Base-by-base conservation (phyloP, 306 rosid species). In the Hippophae gyantsensis region DNA sequence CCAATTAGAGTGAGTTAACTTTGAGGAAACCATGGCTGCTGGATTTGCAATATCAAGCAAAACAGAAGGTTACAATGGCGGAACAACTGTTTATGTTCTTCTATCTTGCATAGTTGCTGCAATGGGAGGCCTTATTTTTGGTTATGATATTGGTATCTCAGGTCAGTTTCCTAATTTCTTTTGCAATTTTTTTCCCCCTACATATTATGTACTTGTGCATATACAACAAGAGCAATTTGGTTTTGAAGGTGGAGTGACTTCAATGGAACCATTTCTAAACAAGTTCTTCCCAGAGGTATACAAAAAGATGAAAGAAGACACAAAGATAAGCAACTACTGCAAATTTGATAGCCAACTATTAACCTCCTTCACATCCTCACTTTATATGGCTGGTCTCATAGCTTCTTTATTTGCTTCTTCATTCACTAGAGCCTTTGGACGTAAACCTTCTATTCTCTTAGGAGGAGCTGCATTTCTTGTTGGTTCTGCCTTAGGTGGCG, bases 301-400 rank as follows among this genome's bases (percentile, higher is more conserved):
- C 6, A 48, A 13, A 14, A 48, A 13, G 23, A 6, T 14, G 13
- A 48, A 14, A 2, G 52, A 7, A 48, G 52, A 6, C 12, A 11
- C 52, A 9, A 48, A 12, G 1, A 8, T 6, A 48, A 78, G 75
- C 55, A 60, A 72, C 47, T 84, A 78, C 47, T 84, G 84, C 25
- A 62, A 67, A 58, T 84, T 68, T 63, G 86, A 84, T 48, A 80
- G 82, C 61, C 78, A 74, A 56, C 6, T 70, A 2, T 51, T 83
- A n/a, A 83, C 89, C 0, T 52, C 74, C 5, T 83, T 80, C 67
- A 83, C 83, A 1, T 80, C 84, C 9, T 83, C 84, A 10, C 52
- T 80, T 1, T 80, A 80, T 54, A 63, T 83, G 11, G 83, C 82
- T 23, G 89, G 78, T 5, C 50, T 80, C 8, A 60, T 59, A 0